Base-by-base conservation (phyloP, 1,139 yeast species). In the Lodderomyces margitis region DNA sequence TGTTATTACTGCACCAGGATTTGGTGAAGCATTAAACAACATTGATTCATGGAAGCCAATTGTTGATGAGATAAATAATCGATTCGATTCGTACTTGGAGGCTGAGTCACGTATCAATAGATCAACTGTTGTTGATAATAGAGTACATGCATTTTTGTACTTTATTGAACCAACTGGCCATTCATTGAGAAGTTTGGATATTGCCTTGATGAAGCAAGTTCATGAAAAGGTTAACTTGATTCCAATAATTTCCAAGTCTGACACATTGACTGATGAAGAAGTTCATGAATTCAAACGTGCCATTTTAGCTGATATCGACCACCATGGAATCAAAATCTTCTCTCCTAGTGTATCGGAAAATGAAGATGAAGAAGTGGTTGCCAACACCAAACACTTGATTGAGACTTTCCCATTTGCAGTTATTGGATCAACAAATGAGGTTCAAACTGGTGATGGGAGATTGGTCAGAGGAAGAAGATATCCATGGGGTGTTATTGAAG, bases 151-250 rank as follows among this genome's bases (percentile, higher is more conserved):
- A 27, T 79, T 87, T 57, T 70, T 89, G 47, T 89, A 87, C 66
- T 88, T 94, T 56, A 87, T 94, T 57, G 98, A 91, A 67, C 98
- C 98, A 55, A 91, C 98, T 19, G 98, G 97, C 45, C 98, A 92
- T 66, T 81, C 89, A 32, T 78, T 92, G 61, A 87, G 83, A 62
- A 82, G 96, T 15, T 75, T 94, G 58, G 99, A 94, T 62, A 83
- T 92, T 51, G 83, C 81, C 46, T 86, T 89, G 56, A 88, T 92
- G 92, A 83, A 83, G 61, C 81, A 83, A 62, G 80, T 92, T 46
- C 96, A 89, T 68, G 84, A 84, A 59, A 89, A 88, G 66, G 97
- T 92, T 47, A 92, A 92, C 62, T 75, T 92, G 62, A 87, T 92
- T 51, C 99, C 99, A 37, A 80, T 92, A 38, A 87, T 94, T 64